Percentiles rank a stretch among this genome's conserved stretches.
These are phyloP conservation scores for Oenanthe javanica DNA, from an alignment of 140 eudicot species.

Conservation along the genomic window DNA sequence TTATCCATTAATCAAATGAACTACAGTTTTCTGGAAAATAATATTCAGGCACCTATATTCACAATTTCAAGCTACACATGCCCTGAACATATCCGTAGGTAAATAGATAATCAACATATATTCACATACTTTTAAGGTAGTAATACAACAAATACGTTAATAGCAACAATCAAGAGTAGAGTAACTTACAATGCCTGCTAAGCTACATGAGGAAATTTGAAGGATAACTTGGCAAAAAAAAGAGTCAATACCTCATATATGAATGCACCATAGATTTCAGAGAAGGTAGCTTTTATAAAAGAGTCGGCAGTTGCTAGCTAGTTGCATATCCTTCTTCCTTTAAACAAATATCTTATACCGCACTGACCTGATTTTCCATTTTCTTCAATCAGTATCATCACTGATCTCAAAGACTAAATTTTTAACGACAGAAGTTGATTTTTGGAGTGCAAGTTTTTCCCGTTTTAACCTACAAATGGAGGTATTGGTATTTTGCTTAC, in stretches of 20 bases:
- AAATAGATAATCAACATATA: not conserved
- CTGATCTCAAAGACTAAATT: slow-evolving; percentile 52
- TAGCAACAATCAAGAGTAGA: not conserved
- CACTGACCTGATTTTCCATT: not conserved
- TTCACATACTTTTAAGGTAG: not conserved
- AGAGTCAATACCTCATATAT: not conserved
- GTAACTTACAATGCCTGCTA: not conserved
- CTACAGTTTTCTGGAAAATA: not conserved
- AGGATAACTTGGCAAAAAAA: not conserved
- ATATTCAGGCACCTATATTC: not conserved
- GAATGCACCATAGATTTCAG: not conserved
- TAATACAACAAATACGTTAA: not conserved
- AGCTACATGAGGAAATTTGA: not conserved
- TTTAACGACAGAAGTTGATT: slow-evolving; percentile 24
- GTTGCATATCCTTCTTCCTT: not conserved
- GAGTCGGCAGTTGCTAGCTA: not conserved
- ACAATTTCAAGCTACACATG: not conserved
- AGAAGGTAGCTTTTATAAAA: not conserved
- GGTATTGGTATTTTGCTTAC: slow-evolving; percentile 28
- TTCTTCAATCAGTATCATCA: slow-evolving; percentile 28
- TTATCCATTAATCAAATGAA: not conserved
- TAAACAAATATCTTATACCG: not conserved
- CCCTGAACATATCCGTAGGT: not conserved
- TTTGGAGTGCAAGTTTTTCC: slow-evolving; percentile 7
- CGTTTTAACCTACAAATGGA: slow-evolving; percentile 35